A percentile compares a stretch with the other conserved stretches of the same genome.
Evolutionary conservation across 345 rosid genomes (phyloP).

Genomic region (Carallia brachiata): DNA sequence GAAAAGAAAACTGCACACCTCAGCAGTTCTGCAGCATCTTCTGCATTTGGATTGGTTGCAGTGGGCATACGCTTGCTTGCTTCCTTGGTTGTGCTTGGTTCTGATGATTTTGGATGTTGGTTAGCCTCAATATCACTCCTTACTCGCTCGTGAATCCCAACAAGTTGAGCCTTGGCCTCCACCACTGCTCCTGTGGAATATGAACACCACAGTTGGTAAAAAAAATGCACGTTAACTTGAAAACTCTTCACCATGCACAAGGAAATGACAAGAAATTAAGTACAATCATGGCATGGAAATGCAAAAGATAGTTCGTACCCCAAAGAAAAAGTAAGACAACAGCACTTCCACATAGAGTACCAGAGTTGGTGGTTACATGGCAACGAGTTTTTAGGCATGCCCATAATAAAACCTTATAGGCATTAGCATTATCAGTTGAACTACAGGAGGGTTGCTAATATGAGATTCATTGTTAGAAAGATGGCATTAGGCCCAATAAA

Average conservation of each 20-base stretch:
- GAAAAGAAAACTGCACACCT: constrained; percentile 38
- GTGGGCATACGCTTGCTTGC: constrained; percentile 56
- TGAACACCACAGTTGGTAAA: background rate
- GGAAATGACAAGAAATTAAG: background rate
- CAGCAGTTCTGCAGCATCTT: constrained; percentile 88
- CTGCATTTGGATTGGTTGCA: constrained; percentile 80
- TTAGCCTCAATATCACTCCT: constrained; percentile 70
- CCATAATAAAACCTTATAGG: too few relatives aligned
- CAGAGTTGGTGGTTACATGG: too few relatives aligned
- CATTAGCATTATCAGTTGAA: too few relatives aligned
- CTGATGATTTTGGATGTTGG: constrained; percentile 44
- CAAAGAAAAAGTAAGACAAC: too few relatives aligned
- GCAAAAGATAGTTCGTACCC: too few relatives aligned
- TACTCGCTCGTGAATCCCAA: constrained; percentile 83
- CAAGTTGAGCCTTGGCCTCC: constrained; percentile 83
- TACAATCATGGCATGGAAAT: too few relatives aligned
- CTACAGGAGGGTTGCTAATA: too few relatives aligned
- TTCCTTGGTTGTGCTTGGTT: constrained; percentile 33
- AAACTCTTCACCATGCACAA: background rate
- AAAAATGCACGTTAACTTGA: constrained; percentile 1
- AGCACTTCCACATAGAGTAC: too few relatives aligned
- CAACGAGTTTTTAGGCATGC: too few relatives aligned
- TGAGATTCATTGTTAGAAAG: too few relatives aligned
- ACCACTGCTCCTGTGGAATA: constrained; percentile 59
- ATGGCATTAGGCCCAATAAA: too few relatives aligned